A percentile compares a stretch with the other conserved stretches of the same genome.
Conservation (phyloP, 192 early-diverging fungal genomes). For the Gonapodya sp. region DNA sequence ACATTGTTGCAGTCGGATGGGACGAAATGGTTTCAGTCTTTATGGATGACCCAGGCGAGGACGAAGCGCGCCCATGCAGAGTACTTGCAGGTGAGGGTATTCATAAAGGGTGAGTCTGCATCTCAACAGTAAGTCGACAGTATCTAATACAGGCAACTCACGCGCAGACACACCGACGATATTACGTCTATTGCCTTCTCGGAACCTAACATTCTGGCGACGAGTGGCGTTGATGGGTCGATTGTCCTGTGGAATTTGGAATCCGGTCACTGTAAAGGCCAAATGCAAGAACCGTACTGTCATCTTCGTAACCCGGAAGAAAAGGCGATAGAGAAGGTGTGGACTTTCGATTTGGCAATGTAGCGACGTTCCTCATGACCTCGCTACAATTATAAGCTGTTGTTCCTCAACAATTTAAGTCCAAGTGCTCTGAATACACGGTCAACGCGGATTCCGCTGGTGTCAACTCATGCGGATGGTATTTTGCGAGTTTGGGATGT, state of each 20-base stretch:
- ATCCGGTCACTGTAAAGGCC: conserved; percentile 9
- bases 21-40: conserved; percentile 45
- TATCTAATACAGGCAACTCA: not conserved
- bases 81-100: conserved; percentile 33
- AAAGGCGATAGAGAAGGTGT: conserved; percentile 18
- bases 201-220: conserved; percentile 17
- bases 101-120: conserved; percentile 28
- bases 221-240: conserved; percentile 14
- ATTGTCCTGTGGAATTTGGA: conserved; percentile 23
- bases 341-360: not conserved
- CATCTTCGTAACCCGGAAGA: conserved; percentile 11
- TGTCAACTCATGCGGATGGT: conserved; percentile 29
- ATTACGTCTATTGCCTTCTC: conserved; percentile 12
- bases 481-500: conserved; percentile 45
- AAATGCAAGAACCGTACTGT: conserved; percentile 16
- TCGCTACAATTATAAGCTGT: not conserved
- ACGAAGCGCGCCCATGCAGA: conserved; percentile 39
- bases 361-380: not conserved
- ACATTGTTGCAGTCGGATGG: conserved; percentile 52
- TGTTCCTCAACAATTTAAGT: not conserved
- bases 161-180: conserved; percentile 16
- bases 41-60: conserved; percentile 41
- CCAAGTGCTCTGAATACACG: not conserved
- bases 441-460: conserved; percentile 12
- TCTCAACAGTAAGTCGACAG: conserved; percentile 1